Conservation (phyloP, 2,329 filamentous ascomycete genomes). For the Gyromitra esculenta region DNA sequence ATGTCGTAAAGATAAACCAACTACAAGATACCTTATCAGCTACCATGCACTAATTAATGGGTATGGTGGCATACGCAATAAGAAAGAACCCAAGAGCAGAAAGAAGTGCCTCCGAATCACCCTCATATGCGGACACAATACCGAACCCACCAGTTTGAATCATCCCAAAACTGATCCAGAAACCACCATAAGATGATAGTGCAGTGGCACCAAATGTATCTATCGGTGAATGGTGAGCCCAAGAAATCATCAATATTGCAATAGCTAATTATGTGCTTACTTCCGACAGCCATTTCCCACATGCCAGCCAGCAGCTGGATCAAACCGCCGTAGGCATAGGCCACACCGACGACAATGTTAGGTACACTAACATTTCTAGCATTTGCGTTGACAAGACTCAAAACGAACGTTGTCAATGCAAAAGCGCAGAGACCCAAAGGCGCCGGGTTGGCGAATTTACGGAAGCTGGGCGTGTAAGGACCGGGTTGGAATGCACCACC, state of each 20-base stretch:
- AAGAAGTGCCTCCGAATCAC: constrained; percentile 64
- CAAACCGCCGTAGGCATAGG: constrained; percentile 79
- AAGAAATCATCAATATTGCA: neutral
- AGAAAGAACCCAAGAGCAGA: constrained; percentile 79
- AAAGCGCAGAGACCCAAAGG: constrained; percentile 81
- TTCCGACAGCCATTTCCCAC: constrained; percentile 70
- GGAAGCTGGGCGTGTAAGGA: constrained; percentile 72
- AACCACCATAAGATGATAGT: constrained; percentile 81
- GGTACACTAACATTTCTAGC: constrained; percentile 69
- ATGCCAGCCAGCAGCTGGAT: constrained; percentile 84
- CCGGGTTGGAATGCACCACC: constrained; percentile 79
- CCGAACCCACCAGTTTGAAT: constrained; percentile 69
- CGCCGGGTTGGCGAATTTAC: constrained; percentile 81
- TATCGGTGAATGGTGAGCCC: constrained; percentile 31
- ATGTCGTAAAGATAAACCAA: constrained; percentile 86
- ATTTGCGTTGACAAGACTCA: constrained; percentile 77
- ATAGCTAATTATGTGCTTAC: constrained; percentile 46
- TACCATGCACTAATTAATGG: neutral
- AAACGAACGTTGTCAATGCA: constrained; percentile 82
- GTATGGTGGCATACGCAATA: constrained; percentile 63
- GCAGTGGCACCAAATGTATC: constrained; percentile 85
- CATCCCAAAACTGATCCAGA: constrained; percentile 77
- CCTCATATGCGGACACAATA: constrained; percentile 66
- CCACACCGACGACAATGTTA: constrained; percentile 74
- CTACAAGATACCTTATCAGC: constrained; percentile 61